Evolutionary conservation across 805 yeast species (phyloP), one percentile per base, ranked within the genome.

Genomic region (Starmerella powellii): DNA sequence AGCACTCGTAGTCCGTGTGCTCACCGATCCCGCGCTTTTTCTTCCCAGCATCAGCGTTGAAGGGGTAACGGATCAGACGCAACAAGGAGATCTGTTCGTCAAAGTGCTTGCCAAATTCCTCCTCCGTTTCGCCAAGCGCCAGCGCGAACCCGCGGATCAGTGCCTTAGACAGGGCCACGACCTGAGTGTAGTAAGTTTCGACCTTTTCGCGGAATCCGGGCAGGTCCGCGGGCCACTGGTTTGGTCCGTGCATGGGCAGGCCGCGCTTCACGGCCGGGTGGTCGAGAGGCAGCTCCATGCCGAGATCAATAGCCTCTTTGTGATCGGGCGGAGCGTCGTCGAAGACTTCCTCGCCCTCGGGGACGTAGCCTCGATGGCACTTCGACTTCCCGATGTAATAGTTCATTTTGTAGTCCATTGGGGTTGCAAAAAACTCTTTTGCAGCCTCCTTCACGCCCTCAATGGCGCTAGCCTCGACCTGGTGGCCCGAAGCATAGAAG

Each of bases 301-400:
- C 80, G 42, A 76, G 61, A 52, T 76, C 81, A 45, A 71, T 68
- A 57, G 76, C 81, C 51, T 76, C 82, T 43, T 80, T 61, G 68
- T 76, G 67, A 52, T 76, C 82, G 3, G 71, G 64, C 26, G 17
- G 26, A 6, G 12, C 32, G 8, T 8, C 28, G 5, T 10, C 40
- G 20, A 33, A 41, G 17, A 31, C 35, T 31, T 45, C 48, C 18
- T 35, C 48, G 10, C 48, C 48, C 31, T 41, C 43, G n/a, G 48
- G 48, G 6, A 45, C 48, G 28, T 31, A 45, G 3, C 48, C 48
- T 18, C 62, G 61, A 11, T 74, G 73, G 0, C 80, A 74, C 49
- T 66, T 63, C 36, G 63, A 68, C 81, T 71, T 74, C 34, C 69
- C 78, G 43, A 67, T 64, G 33, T 41, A 45, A 19, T 34, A 37